phyloP scores from a whole-genome alignment of 768 basidiomycete genomes.

The Termitomyces sp. region DNA sequence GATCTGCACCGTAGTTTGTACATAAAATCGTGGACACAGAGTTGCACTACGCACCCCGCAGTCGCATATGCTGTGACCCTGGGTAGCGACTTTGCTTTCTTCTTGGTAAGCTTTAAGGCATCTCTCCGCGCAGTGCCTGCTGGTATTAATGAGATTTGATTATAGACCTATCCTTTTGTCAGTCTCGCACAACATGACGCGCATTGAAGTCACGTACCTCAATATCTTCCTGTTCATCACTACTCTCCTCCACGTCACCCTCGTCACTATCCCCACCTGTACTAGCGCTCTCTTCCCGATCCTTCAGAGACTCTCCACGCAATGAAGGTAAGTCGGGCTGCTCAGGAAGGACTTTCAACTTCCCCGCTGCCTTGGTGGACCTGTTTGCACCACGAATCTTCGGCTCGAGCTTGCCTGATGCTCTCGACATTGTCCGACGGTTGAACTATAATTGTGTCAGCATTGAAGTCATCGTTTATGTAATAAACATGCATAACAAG shows the following conservation, averaged over 20 bases:
- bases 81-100: constrained; percentile 87
- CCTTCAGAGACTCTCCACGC: constrained; percentile 24
- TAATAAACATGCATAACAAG: neutral
- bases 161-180: constrained; percentile 61
- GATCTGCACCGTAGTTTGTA: constrained; percentile 44
- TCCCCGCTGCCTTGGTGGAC: constrained; percentile 77
- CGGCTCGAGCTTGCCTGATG: constrained; percentile 27
- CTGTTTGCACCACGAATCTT: constrained; percentile 71
- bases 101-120: constrained; percentile 86
- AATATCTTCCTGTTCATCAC: constrained; percentile 53
- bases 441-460: neutral
- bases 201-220: constrained; percentile 38
- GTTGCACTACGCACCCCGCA: constrained; percentile 53
- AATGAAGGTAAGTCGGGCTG: constrained; percentile 53
- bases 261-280: constrained; percentile 65
- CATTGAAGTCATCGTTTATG: constrained; percentile 1
- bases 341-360: constrained; percentile 85
- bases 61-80: constrained; percentile 97
- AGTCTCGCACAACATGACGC: neutral
- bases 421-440: constrained; percentile 13
- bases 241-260: constrained; percentile 58
- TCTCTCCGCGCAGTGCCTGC: constrained; percentile 91
- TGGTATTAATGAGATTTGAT: constrained; percentile 89
- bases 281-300: constrained; percentile 38
- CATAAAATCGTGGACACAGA: neutral